Conservation (phyloP, 352 stramenopile genomes). For the Phytophthora pluvialis region DNA sequence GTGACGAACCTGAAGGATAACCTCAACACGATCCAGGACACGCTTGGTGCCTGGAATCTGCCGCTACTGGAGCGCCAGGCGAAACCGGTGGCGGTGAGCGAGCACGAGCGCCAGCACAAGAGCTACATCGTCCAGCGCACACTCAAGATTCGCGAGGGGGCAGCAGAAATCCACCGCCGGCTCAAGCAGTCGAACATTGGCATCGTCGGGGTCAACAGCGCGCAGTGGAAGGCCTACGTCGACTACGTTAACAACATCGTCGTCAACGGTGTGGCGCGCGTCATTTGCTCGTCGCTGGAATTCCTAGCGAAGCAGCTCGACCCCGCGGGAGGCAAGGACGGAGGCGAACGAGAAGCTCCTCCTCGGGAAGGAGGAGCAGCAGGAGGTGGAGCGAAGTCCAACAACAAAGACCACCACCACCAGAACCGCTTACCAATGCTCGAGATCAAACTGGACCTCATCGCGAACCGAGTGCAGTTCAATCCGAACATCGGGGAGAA, state of each 20-base stretch:
- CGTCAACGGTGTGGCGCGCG: constrained; percentile 92
- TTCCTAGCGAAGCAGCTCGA: constrained; percentile 96
- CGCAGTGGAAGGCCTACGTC: constrained; percentile 97
- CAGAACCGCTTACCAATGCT: constrained; percentile 91
- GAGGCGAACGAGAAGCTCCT: constrained; percentile 36
- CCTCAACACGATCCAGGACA: constrained; percentile 93
- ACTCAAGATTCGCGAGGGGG: constrained; percentile 95
- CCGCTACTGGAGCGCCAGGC: constrained; percentile 95
- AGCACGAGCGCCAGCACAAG: constrained; percentile 97
- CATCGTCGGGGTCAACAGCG: constrained; percentile 93
- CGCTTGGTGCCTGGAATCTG: constrained; percentile 93
- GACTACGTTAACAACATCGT: constrained; percentile 99
- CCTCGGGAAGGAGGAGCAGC: constrained; percentile 33
- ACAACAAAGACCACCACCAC: constrained; percentile 37
- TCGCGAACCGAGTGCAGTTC: constrained; percentile 88
- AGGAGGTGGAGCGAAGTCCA: no score
- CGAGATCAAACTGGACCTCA: constrained; percentile 97
- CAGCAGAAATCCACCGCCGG: constrained; percentile 95
- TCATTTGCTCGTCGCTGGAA: constrained; percentile 88
- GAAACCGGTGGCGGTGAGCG: constrained; percentile 96
- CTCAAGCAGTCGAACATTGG: constrained; percentile 97
- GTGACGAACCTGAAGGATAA: constrained; percentile 98
- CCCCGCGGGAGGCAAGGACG: constrained; percentile 59
- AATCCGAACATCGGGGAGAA: constrained; percentile 89
- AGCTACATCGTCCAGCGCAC: constrained; percentile 93